These are phyloP conservation scores for Lipomyces kockii DNA, from an alignment of 805 yeast species.

Conservation along the genomic window DNA sequence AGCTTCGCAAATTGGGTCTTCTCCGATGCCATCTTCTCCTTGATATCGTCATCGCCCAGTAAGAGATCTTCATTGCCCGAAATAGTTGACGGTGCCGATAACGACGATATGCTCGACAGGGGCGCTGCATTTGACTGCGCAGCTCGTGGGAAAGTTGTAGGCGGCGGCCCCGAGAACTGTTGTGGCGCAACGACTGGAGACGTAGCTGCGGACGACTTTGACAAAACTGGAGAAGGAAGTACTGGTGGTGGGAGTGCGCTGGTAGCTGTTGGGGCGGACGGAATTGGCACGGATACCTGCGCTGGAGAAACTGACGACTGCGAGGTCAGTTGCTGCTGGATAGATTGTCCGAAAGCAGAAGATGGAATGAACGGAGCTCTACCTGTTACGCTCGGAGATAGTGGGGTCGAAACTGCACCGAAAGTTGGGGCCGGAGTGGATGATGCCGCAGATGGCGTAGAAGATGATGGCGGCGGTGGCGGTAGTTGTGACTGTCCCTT, in stretches of 20 bases:
- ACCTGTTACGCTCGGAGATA: conserved; percentile 31
- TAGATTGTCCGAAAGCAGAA: conserved; percentile 81
- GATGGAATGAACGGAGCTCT: conserved; percentile 69
- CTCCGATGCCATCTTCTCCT: conserved; percentile 74
- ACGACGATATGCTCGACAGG: conserved; percentile 5
- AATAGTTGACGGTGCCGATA: conserved; percentile 4
- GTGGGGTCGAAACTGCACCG: conserved; percentile 38
- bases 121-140: background rate
- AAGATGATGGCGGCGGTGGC: conserved; percentile 12
- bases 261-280: conserved; percentile 13
- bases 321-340: conserved; percentile 50
- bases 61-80: conserved; percentile 1
- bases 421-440: conserved; percentile 43
- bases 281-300: conserved; percentile 39
- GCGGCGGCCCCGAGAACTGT: conserved; percentile 4
- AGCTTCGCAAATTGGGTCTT: conserved; percentile 85
- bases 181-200: conserved; percentile 1
- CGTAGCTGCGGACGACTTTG: background rate
- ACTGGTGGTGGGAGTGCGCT: conserved; percentile 24
- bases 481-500: conserved; percentile 18
- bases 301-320: conserved; percentile 30
- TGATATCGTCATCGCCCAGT: conserved; percentile 52
- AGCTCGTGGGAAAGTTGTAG: background rate
- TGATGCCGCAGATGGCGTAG: conserved; percentile 38
- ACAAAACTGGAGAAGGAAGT: conserved; percentile 4